Conservation (phyloP, 805 yeast species). For the Debaryomyces prosopidis region DNA sequence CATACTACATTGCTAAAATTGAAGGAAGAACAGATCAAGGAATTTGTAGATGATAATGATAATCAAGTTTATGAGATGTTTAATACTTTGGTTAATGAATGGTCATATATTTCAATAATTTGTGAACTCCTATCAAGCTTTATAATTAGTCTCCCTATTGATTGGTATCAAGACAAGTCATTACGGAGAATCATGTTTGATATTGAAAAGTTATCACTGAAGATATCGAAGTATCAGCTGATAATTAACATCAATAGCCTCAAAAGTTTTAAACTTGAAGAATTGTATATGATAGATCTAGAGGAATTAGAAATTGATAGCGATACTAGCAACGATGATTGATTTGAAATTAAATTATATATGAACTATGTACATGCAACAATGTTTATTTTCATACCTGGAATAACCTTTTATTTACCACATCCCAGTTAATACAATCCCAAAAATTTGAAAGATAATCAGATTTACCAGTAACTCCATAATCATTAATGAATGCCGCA, state of each 20-base stretch:
- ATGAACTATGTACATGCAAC: conserved; percentile 7
- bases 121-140: conserved; percentile 33
- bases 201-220: conserved; percentile 24
- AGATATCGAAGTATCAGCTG: conserved; percentile 17
- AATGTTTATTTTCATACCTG: conserved; percentile 20
- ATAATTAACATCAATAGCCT: conserved; percentile 16
- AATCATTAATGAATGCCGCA: conserved; percentile 81
- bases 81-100: conserved; percentile 13
- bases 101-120: conserved; percentile 20
- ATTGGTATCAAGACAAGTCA: conserved; percentile 36
- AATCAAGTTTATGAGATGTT: conserved; percentile 6
- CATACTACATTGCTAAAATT: conserved; percentile 11
- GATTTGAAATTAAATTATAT: background rate
- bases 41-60: conserved; percentile 7
- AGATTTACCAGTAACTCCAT: conserved; percentile 74
- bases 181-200: conserved; percentile 26
- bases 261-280: conserved; percentile 14
- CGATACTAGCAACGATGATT: background rate
- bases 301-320: conserved; percentile 10
- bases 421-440: conserved; percentile 82
- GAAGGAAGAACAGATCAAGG: conserved; percentile 12
- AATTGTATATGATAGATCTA: conserved; percentile 24
- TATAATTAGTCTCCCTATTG: conserved; percentile 32
- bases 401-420: conserved; percentile 54
- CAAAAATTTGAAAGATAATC: conserved; percentile 73